Evolutionary conservation across 1,139 yeast genomes (phyloP), one percentile per base, ranked within the genome.

Genomic region (Pichia sp.): DNA sequence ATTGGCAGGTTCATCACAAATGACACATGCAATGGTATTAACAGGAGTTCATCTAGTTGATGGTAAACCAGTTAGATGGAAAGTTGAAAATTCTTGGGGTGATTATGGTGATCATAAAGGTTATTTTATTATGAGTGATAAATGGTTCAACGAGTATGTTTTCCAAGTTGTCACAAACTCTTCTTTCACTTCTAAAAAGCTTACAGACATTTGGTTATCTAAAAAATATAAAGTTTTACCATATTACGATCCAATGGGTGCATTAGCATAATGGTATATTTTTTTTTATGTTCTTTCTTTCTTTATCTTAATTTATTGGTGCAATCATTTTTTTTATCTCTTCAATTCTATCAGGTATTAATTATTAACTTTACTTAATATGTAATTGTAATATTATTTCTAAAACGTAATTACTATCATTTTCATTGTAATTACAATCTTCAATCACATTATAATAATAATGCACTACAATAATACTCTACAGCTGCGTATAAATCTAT

Each of bases 81-180:
- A 78, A 63, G 80, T 80, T 47, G 82, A 79, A 62, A 80, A 80
- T 62, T 78, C 85, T 4, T 80, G 86, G 86, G 86, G 86, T 45
- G 74, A 70, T 39, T 74, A 65, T 26, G 73, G 69, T 16, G 82
- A 82, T 29, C 75, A 77, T 45, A 74, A 76, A 59, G 86, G 86
- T 20, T 78, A 73, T 64, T 78, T 69, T 55, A 68, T 79, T 43
- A 79, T 80, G 85, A 70, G 79, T 20, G 86, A 80, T 58, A 71
- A 66, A 41, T 80, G 86, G 85, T 80, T 80, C 56, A 74, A 74
- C 55, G 83, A 80, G 58, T 80, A 69, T 56, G 86, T 80, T 22
- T 76, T 73, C 64, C 86, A 80, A 62, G 71, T 80, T 43, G 86
- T 80, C 41, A 74, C 85, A 32, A 63, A 62, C 51, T 69, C 73